phyloP scores from a whole-genome alignment of 169 alveolate species.

The Babesia bigemina region DNA sequence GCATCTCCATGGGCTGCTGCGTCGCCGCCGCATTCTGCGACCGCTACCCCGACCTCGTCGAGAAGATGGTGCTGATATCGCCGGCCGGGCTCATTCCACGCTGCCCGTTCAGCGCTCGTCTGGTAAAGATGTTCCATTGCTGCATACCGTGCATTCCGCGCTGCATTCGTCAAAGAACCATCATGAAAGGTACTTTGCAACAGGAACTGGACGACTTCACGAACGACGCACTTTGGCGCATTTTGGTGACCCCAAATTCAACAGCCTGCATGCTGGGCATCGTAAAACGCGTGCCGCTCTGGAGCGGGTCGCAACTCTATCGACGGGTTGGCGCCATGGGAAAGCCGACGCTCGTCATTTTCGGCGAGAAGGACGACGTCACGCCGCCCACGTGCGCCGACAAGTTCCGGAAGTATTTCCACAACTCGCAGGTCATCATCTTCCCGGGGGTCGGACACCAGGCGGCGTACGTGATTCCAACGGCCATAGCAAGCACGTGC shows the following conservation, averaged over 20 bases:
- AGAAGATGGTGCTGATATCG: constrained; percentile 72
- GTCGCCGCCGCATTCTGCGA: constrained; percentile 76
- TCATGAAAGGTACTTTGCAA: not conserved
- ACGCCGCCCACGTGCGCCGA: constrained; percentile 58
- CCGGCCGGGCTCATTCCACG: constrained; percentile 79
- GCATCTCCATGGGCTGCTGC: constrained; percentile 80
- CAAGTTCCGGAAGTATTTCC: constrained; percentile 27
- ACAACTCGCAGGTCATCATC: constrained; percentile 60
- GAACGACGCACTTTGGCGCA: constrained; percentile 75
- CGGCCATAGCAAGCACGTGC: constrained; percentile 56
- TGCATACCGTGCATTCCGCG: constrained; percentile 59
- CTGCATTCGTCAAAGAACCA: constrained; percentile 3
- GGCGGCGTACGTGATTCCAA: constrained; percentile 55
- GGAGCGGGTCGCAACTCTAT: constrained; percentile 73
- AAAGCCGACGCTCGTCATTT: constrained; percentile 61
- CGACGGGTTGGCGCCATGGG: constrained; percentile 67
- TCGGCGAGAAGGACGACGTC: constrained; percentile 52
- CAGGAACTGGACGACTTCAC: constrained; percentile 3
- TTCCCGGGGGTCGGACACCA: constrained; percentile 61
- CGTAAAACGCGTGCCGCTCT: constrained; percentile 74
- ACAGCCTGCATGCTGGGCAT: constrained; percentile 71
- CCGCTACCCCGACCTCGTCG: constrained; percentile 74
- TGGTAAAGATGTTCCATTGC: constrained; percentile 70
- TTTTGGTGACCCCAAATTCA: constrained; percentile 71
- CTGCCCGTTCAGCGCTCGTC: constrained; percentile 57